Evolutionary conservation across 768 basidiomycete genomes (phyloP), one percentile per base, ranked within the genome.

Genomic region (Sarcodon aspratus): DNA sequence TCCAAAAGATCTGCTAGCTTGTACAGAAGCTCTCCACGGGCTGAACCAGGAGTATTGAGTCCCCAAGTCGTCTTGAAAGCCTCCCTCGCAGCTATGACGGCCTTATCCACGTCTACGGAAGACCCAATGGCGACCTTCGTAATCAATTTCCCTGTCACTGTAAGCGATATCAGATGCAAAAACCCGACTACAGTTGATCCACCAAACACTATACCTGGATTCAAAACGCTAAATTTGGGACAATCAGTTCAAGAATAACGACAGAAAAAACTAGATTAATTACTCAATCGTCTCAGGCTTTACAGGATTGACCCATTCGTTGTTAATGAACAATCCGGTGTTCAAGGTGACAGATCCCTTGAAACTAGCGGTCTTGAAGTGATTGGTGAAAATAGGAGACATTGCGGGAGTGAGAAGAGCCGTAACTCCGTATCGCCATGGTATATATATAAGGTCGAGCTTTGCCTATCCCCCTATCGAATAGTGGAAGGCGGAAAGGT

Each of bases 211-310:
- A 27, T 18, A 38, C 37, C 12, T 13, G 37, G 37, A 18, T 38
- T 38, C 13, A 18, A 13, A 6, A 38, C 37, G 37, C 37, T 38
- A 6, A 4, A 38, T 13, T 13, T 6, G 6, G 37, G 18, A 38
- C 13, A 18, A 38, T 13, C 37, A 38, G 13, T 38, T 38, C 37
- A 18, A 13, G 13, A 38, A 18, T 38, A 38, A 18, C 12, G 6
- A 38, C 12, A 38, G 37, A 38, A 6, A 38, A 38, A 13, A 13
- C 13, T 18, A n/a, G 32, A 44, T 12, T 18, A 62, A 81, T 60
- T 57, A 86, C 85, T 85, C 81, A 58, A 89, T 81, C n/a, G 74
- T 75, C 15, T 67, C 73, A 2, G 66, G 63, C 6, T 74, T 67
- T n/a, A 70, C 68, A 17, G 79, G 77, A 35, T 79, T 76, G 10